Base-by-base conservation (phyloP, 2,329 filamentous ascomycete species). In the Fonsecaea erecta region DNA sequence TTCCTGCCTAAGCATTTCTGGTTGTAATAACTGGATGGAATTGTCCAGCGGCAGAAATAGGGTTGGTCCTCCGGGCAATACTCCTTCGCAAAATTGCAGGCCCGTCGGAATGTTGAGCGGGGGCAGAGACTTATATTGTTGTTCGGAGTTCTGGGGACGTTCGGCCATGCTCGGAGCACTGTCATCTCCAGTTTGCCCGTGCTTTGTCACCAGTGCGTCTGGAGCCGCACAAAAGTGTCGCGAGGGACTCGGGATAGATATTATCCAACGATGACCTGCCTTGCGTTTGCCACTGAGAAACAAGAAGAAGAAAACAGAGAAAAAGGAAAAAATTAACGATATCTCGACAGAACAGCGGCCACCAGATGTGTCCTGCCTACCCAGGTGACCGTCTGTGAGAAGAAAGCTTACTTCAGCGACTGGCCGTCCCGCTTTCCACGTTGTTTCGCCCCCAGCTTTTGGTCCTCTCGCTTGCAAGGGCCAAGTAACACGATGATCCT, bases 381-480 rank as follows among this genome's bases (percentile, higher is more conserved):
- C n/a, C n/a, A 1, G 37, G 37, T 12, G 4, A 14, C 21, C 9
- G 11, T 48, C 21, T 11, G 43, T 21, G 18, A 24, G 37, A 58
- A 28, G 24, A 16, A 21, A 3, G 24, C 55, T 46, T 51, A 48
- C 30, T 30, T 58, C 40, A 34, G 28, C 55, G 40, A 21, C 26
- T 34, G 24, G 55, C 37, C n/a, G 21, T 58, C 55, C 55, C 37
- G 21, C 28, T 14, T 51, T n/a, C 9, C 40, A 60, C 30, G 43
- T 60, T 60, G n/a, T 60, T 60, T 60, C 43, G 57, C 43, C 57
- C 43, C 57, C 28, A 52, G 43, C 21, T 60, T 35, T 37, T 32
- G 30, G 5, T 35, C 34, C 26, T 18, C 26, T 60, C 43, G 18
- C 12, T 28, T 60, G 30, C 28, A 60, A 18, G 18, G 43, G 18